Percentiles rank a stretch among this genome's conserved stretches.
These are phyloP conservation scores for Gossypioides kirkii DNA, from an alignment of 345 rosid species.

Conservation along the genomic window DNA sequence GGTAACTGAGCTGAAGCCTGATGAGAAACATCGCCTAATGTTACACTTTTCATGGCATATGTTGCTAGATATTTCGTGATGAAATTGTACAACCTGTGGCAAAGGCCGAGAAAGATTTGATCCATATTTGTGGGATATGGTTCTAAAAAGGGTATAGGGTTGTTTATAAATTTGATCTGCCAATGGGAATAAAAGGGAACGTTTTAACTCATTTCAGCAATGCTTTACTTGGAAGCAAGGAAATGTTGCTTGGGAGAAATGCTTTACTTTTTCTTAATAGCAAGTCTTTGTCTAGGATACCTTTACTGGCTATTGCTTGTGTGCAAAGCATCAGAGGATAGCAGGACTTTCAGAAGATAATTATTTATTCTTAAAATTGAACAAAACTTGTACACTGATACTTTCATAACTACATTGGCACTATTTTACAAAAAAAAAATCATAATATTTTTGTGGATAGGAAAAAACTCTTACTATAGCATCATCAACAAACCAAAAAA, in stretches of 20 bases:
- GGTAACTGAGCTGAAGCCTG: not conserved
- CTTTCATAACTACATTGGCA: not conserved
- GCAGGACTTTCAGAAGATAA: not conserved
- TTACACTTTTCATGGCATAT: not conserved
- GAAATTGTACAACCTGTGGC: slow-evolving; percentile 4
- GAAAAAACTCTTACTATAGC: not conserved
- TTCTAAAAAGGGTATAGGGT: not conserved
- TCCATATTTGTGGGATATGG: not conserved
- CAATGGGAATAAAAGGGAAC: not conserved
- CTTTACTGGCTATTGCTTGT: not conserved
- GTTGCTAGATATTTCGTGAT: not conserved
- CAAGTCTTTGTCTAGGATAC: not conserved
- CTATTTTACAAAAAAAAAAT: not conserved
- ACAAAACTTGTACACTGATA: not conserved
- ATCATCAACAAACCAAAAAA: not conserved
- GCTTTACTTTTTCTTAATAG: not conserved
- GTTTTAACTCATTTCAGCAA: not conserved
- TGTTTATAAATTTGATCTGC: not conserved
- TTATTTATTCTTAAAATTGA: not conserved
- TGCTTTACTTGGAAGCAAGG: slow-evolving; percentile 10
- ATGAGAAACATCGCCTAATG: not conserved
- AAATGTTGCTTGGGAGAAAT: not conserved
- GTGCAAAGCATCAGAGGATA: not conserved
- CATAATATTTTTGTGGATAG: not conserved
- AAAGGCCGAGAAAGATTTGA: slow-evolving; percentile 6